Evolutionary conservation across 1,284 basidiomycete genomes (phyloP).

Genomic region (Sanghuangporus sanghuang): DNA sequence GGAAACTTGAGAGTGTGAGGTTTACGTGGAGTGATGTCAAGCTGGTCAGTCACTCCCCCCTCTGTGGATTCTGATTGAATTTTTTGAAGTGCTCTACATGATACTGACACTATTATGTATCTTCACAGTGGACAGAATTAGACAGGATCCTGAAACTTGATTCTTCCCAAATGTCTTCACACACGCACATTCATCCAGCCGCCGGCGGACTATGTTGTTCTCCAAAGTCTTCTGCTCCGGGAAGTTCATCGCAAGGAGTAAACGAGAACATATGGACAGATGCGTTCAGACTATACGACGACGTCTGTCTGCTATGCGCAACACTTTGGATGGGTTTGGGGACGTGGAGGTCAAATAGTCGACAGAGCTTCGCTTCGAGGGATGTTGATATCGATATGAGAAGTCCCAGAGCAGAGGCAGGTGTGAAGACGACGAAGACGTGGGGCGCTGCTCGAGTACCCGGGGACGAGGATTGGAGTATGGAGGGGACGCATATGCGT

Average conservation of each 20-base stretch:
- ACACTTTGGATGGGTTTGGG: conserved; percentile 75
- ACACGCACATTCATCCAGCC: conserved; percentile 19
- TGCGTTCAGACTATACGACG: conserved; percentile 74
- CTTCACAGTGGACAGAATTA: conserved; percentile 64
- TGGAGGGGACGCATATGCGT: conserved; percentile 37
- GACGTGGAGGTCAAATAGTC: conserved; percentile 49
- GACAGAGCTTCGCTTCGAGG: conserved; percentile 34
- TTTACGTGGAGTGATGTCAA: conserved; percentile 79
- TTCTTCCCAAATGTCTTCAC: conserved; percentile 23
- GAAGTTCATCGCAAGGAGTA: conserved; percentile 18
- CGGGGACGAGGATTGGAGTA: conserved; percentile 49
- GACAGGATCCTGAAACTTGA: conserved; percentile 59
- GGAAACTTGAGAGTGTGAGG: conserved; percentile 50
- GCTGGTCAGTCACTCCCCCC: conserved; percentile 39
- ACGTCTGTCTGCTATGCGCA: conserved; percentile 73
- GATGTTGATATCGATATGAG: conserved; percentile 30
- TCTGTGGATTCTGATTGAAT: neutral
- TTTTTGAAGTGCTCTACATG: neutral
- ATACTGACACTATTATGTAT: neutral
- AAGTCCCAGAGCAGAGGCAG: neutral
- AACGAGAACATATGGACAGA: conserved; percentile 52
- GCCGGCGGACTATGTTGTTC: conserved; percentile 8
- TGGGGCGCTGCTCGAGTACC: conserved; percentile 55
- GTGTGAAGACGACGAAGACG: conserved; percentile 28
- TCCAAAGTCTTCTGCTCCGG: conserved; percentile 15